Base-by-base conservation (phyloP, 306 rosid species). In the Amphicarpaea edgeworthii region DNA sequence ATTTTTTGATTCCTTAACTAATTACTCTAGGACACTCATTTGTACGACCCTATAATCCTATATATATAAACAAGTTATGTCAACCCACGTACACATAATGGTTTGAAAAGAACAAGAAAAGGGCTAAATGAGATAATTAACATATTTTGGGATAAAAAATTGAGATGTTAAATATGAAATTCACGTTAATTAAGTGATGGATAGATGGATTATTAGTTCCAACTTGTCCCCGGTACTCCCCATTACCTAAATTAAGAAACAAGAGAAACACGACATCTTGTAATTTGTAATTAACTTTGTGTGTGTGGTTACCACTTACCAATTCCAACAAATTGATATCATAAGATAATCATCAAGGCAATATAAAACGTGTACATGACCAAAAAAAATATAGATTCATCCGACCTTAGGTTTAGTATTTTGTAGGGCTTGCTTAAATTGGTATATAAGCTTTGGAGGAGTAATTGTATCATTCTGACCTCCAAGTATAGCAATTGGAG, bases 401-500 rank as follows among this genome's bases (percentile, higher is more conserved):
- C 74, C 34, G 16, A 90, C 93, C 88, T 50, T 82, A 72, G 87
- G 6, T 79, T 77, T 88, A 61, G 86, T 78, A 78, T 26, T 12
- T 10, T 10, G 45, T 45, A 90, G 79, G 70, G 58, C 79, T 63
- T 67, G 82, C 58, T 88, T 84, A 78, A 88, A 83, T 82, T 92
- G 85, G 55, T 76, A 77, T 64, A 90, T 14, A 12, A 86, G 79
- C 40, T 64, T 46, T 0, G 87, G 86, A 71, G 91, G 97, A 68
- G 85, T 66, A 1, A 53, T 0, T 0, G 68, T 14, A 77, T 93
- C 96, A 17, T 59, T 12, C 87, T 87, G 87, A 14, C 86, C 94
- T 70, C 93, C 96, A 64, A 90, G 86, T 8, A 93, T 17, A 2
- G 88, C 70, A 80, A 81, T 80, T 21, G 85, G 96, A 87, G 58